Base-by-base conservation (phyloP, 176 grass and related monocot species). In the Echinochloa phyllopogon region DNA sequence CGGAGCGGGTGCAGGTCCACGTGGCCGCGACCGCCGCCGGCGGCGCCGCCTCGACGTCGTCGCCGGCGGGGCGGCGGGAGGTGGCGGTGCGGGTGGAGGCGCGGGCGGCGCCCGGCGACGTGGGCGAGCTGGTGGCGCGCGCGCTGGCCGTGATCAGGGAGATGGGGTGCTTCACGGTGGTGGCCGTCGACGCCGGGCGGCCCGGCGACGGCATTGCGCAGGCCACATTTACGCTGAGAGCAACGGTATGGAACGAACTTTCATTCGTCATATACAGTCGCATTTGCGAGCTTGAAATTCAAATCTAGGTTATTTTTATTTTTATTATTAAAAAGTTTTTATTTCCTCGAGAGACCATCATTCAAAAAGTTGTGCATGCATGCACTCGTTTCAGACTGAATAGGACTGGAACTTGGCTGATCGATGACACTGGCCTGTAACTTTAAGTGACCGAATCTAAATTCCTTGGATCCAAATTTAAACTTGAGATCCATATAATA, bases 101-200 rank as follows among this genome's bases (percentile, higher is more conserved):
- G n/a, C 65, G 21, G 57, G 92, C 23, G 25, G 58, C 47, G 27
- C 47, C 48, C 60, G 41, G 80, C 50, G 76, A 91, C 77, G 76
- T 91, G 64, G 83, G 69, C 5, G 92, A 89, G 27, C 63, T 91
- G 17, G 84, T 91, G 27, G 3, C 83, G 21, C 86, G 71, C 21
- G 69, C 84, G 59, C 81, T 94, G 39, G 58, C 66, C 55, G 55
- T 6, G 65, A 81, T 94, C 82, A 89, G 43, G 49, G 80, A 36
- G 37, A 81, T 17, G 69, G 66, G 74, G 38, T 20, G 78, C 0
- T 75, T 88, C 75, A 14, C 75, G 58, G 51, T 91, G 33, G 81
- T 74, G 6, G 21, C 78, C 65, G 50, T 89, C n/a, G 84, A 88
- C 4, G 88, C 41, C 6, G 15, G 67, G n/a, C 67, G 29, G 16